These are phyloP conservation scores for Acidomyces sp. DNA, from an alignment of 495 filamentous ascomycete species.

Conservation along the genomic window DNA sequence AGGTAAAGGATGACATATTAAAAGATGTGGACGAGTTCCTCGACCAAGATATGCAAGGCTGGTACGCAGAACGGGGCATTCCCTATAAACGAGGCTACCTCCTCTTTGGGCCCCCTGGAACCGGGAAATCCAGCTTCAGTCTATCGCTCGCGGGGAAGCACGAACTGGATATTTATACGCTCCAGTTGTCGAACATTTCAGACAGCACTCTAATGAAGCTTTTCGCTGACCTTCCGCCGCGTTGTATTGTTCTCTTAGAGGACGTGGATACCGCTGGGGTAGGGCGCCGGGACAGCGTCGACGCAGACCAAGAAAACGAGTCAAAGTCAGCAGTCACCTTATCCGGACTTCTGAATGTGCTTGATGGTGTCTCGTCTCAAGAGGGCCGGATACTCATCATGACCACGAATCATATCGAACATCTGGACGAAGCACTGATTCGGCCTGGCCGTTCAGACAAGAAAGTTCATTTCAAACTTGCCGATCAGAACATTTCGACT, in stretches of 20 bases:
- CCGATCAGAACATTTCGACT: conserved; percentile 33
- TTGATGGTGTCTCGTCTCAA: conserved; percentile 17
- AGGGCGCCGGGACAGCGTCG: conserved; percentile 23
- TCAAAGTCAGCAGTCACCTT: conserved; percentile 13
- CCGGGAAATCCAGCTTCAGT: conserved; percentile 14
- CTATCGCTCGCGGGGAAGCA: conserved; percentile 34
- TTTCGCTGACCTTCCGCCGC: conserved; percentile 17
- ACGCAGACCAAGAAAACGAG: neutral
- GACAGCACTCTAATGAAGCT: conserved; percentile 26
- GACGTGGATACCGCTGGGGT: conserved; percentile 19
- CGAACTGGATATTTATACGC: conserved; percentile 49
- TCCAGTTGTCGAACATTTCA: conserved; percentile 33
- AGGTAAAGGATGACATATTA: no score
- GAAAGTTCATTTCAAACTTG: conserved; percentile 27
- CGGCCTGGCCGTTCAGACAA: conserved; percentile 22
- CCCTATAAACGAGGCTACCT: conserved; percentile 17
- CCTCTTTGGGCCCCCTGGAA: conserved; percentile 13
- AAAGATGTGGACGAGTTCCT: conserved; percentile 27
- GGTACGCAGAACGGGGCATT: conserved; percentile 34
- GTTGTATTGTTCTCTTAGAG: conserved; percentile 21
- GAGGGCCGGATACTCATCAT: conserved; percentile 21
- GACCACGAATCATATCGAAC: conserved; percentile 20
- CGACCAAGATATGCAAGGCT: conserved; percentile 17
- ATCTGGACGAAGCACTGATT: conserved; percentile 19
- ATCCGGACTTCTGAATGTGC: conserved; percentile 20